Conservation (phyloP, 805 yeast species). For the Metschnikowia vanudenii region DNA sequence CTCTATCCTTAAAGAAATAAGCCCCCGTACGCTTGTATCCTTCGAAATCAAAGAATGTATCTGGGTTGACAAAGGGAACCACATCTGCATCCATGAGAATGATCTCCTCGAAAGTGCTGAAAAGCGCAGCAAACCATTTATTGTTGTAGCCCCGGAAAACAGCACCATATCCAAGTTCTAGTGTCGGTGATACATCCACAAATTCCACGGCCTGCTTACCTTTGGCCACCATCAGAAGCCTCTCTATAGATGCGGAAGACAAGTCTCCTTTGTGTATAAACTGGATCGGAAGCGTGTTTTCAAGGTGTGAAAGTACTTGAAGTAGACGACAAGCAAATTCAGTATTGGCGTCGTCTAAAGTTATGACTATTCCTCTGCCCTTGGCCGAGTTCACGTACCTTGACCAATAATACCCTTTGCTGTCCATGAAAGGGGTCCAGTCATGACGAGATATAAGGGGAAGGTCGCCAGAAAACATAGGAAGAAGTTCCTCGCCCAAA, state of each 20-base stretch:
- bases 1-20: conserved; percentile 28
- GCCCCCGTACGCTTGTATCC: conserved; percentile 29
- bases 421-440: conserved; percentile 6
- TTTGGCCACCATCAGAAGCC: conserved; percentile 5
- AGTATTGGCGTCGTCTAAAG: conserved; percentile 14
- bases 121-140: conserved; percentile 20
- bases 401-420: conserved; percentile 10
- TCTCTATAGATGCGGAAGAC: conserved; percentile 7
- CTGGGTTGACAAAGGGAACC: conserved; percentile 17
- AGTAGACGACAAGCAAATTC: conserved; percentile 15
- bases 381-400: conserved; percentile 7
- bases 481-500: conserved; percentile 16
- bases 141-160: conserved; percentile 31
- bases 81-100: conserved; percentile 21
- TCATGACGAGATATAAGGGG: conserved; percentile 9
- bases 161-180: conserved; percentile 19
- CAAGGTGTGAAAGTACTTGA: conserved; percentile 11
- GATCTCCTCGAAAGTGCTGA: conserved; percentile 33
- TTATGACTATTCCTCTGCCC: conserved; percentile 19
- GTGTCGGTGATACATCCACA: conserved; percentile 19
- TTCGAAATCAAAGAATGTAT: conserved; percentile 10
- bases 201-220: conserved; percentile 13
- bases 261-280: conserved; percentile 17
- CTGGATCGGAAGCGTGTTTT: conserved; percentile 16
- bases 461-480: conserved; percentile 16